A percentile compares a stretch with the other conserved stretches of the same genome.
phyloP scores from a whole-genome alignment of 2,329 filamentous ascomycete species.

The Harringtonia aguacate region DNA sequence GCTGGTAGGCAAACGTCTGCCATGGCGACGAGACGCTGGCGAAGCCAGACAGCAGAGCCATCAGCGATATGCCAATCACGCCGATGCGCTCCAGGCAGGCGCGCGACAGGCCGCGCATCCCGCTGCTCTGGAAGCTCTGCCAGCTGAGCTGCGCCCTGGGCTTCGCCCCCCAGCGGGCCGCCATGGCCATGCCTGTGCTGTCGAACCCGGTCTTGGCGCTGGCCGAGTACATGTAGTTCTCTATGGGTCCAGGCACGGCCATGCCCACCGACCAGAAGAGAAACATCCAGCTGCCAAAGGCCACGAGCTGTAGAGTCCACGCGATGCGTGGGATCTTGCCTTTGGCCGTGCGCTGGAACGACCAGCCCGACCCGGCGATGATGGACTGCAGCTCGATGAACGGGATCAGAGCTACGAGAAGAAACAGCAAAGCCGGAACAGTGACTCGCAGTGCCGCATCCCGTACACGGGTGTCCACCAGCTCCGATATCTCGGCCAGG shows the following conservation, averaged over 20 bases:
- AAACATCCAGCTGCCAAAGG: slow-evolving; percentile 59
- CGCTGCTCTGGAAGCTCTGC: neutral
- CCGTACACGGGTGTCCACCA: slow-evolving; percentile 57
- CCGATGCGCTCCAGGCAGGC: slow-evolving; percentile 61
- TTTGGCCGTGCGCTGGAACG: slow-evolving; percentile 46
- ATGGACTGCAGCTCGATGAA: slow-evolving; percentile 67
- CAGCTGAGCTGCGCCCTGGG: neutral
- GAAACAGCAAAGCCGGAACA: slow-evolving; percentile 57
- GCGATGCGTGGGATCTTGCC: slow-evolving; percentile 47
- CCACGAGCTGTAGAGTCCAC: slow-evolving; percentile 51
- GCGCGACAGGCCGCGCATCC: slow-evolving; percentile 26
- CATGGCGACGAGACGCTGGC: slow-evolving; percentile 81
- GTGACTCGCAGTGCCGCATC: slow-evolving; percentile 58
- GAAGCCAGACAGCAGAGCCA: slow-evolving; percentile 82
- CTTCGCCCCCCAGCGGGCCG: slow-evolving; percentile 7
- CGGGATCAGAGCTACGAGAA: slow-evolving; percentile 66
- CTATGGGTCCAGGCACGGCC: slow-evolving; percentile 30
- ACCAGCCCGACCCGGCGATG: slow-evolving; percentile 46
- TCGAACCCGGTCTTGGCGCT: slow-evolving; percentile 19
- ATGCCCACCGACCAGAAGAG: slow-evolving; percentile 68
- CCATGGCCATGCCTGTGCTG: slow-evolving; percentile 19
- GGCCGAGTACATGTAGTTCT: slow-evolving; percentile 14
- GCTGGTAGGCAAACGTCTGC: slow-evolving; percentile 64
- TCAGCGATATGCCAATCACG: slow-evolving; percentile 74
- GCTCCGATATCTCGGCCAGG: slow-evolving; percentile 72